Percentiles rank a stretch among this genome's conserved stretches.
Evolutionary conservation across 768 basidiomycete species (phyloP).

Genomic region (Suillus placidus): DNA sequence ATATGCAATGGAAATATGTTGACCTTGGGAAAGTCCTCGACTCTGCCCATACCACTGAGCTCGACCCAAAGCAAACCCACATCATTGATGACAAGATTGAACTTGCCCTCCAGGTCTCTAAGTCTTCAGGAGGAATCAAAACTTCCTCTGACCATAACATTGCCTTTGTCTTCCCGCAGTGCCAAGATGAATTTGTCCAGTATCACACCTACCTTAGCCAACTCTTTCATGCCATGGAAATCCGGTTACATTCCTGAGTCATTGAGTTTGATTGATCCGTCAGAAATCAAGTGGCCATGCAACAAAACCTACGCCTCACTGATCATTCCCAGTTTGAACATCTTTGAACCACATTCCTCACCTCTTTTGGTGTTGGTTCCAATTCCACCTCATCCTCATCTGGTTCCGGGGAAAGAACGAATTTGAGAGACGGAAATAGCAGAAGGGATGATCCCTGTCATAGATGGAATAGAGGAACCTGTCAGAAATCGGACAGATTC

Average conservation of each 20-base stretch:
- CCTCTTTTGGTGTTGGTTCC: slow-evolving; percentile 1
- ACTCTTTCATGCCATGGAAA: neutral
- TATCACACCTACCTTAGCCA: neutral
- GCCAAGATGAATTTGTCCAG: accelerated
- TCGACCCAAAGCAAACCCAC: slow-evolving; percentile 12
- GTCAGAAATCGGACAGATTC: neutral
- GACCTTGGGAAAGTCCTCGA: slow-evolving; percentile 18
- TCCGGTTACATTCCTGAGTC: neutral
- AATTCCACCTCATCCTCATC: neutral
- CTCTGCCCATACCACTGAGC: neutral
- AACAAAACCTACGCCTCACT: neutral
- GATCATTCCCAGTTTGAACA: slow-evolving; percentile 1
- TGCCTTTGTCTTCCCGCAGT: neutral
- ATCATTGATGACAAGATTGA: slow-evolving; percentile 14
- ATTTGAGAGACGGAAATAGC: slow-evolving; percentile 1
- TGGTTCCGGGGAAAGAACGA: neutral
- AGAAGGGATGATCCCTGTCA: slow-evolving; percentile 10
- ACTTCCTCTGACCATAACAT: neutral
- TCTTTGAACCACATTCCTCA: neutral
- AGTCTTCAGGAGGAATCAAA: neutral
- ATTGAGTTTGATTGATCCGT: neutral
- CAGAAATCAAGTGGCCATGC: neutral
- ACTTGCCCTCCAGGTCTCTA: neutral
- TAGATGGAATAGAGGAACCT: slow-evolving; percentile 11
- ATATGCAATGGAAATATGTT: slow-evolving; percentile 5